These are phyloP conservation scores for Trypanosoma lewisi DNA, from an alignment of 208 protist genomes.

Conservation along the genomic window DNA sequence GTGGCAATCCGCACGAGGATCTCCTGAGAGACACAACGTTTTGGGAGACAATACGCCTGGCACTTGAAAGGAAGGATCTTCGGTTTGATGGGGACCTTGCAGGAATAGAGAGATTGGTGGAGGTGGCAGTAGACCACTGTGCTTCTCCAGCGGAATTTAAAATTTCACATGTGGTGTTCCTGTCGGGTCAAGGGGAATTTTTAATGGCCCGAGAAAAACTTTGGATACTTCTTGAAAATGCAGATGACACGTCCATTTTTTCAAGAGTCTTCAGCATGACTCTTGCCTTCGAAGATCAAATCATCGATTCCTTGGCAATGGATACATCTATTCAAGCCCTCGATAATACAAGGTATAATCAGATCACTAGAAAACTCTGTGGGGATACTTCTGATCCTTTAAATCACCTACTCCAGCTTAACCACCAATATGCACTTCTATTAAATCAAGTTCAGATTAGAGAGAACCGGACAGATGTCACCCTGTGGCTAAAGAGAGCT, in stretches of 20 bases:
- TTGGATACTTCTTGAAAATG: constrained; percentile 40
- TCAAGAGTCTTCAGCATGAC: constrained; percentile 41
- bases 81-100: constrained; percentile 36
- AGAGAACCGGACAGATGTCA: constrained; percentile 32
- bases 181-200: constrained; percentile 68
- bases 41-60: constrained; percentile 65
- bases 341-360: constrained; percentile 26
- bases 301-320: constrained; percentile 70
- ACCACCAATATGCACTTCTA: constrained; percentile 46
- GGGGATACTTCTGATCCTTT: constrained; percentile 32
- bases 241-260: constrained; percentile 51
- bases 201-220: constrained; percentile 40
- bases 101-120: constrained; percentile 43
- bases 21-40: constrained; percentile 49
- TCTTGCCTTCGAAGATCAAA: constrained; percentile 71
- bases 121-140: constrained; percentile 37
- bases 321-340: constrained; percentile 34
- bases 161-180: constrained; percentile 56
- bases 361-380: constrained; percentile 32
- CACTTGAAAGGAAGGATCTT: constrained; percentile 47
- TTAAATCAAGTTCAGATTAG: constrained; percentile 73
- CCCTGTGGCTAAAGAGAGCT: constrained; percentile 76
- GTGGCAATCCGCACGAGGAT: constrained; percentile 8
- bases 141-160: constrained; percentile 52
- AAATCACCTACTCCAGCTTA: constrained; percentile 33